Conservation (phyloP, 1,139 yeast genomes). For the Taphrina betulina region DNA sequence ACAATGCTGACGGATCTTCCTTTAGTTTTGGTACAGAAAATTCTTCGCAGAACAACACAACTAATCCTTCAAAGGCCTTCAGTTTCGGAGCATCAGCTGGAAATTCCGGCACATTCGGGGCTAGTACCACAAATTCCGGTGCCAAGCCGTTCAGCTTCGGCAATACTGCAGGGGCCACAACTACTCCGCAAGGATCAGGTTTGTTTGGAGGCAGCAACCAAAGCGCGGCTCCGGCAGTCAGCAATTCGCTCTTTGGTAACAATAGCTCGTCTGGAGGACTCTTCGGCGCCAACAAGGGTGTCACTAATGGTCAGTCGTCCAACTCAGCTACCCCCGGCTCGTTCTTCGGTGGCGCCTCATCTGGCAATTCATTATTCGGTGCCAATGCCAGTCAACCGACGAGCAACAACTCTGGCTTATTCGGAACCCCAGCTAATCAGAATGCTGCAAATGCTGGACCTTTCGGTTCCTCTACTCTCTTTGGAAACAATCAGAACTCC, state of each 20-base stretch:
- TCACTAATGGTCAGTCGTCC: too few relatives aligned
- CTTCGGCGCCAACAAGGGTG: slow-evolving; percentile 42
- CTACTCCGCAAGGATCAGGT: slow-evolving; percentile 36
- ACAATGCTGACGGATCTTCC: background rate
- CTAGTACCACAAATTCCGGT: background rate
- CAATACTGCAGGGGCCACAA: slow-evolving; percentile 33
- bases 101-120: background rate
- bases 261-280: slow-evolving; percentile 41
- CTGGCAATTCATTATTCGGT: slow-evolving; percentile 3
- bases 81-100: slow-evolving; percentile 5
- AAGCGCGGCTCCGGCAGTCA: slow-evolving; percentile 36
- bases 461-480: too few relatives aligned
- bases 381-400: slow-evolving; percentile 37
- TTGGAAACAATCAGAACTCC: background rate
- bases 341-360: too few relatives aligned
- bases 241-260: slow-evolving; percentile 44
- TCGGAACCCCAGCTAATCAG: too few relatives aligned
- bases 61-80: background rate
- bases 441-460: too few relatives aligned
- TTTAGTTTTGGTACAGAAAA: background rate
- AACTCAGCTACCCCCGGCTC: too few relatives aligned
- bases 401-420: too few relatives aligned
- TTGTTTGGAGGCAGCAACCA: slow-evolving; percentile 37
- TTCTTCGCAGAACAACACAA: background rate
- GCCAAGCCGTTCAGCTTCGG: slow-evolving; percentile 28